Evolutionary conservation across 2,329 filamentous ascomycete genomes (phyloP), one percentile per base, ranked within the genome.

Genomic region (Fusarium sp.): DNA sequence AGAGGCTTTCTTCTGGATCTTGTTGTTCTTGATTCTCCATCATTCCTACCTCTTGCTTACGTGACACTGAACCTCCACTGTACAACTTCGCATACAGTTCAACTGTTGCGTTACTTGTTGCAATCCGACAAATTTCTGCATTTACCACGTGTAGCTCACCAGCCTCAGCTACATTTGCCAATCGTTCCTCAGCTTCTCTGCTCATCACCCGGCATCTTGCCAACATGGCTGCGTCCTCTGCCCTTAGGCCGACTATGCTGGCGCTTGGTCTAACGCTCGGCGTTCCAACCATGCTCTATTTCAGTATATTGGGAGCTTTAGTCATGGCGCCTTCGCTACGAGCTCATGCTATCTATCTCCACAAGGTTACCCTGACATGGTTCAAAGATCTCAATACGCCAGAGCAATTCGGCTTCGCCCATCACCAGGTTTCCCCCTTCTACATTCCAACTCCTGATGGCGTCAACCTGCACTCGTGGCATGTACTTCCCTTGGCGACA

Each of bases 401-500:
- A 0, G 90, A 93, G 71, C 84, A 86, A 46, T 92, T 90, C 77
- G 91, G 91, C 0, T 93, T 93, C 75, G 83, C 89, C 30, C 88
- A 86, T 75, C 89, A 90, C 53, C 91, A 94, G 80, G 87, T 92
- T 7, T 89, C 90, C 15, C 89, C 91, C 0, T 94, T 94, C 77
- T 87, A 86, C 62, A 79, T 94, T 41, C 79, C 79, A 4, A 92
- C 91, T 0, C 80, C 85, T 0, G 91, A 93, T 76, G 86, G 87
- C 43, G 88, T 91, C 75, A 86, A 82, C 2, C 80, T 94, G 6
- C 92, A 91, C 75, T 89, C 89, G 47, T 94, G 91, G 91, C 91
- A 94, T 77, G 83, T 94, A 30, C 81, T 93, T 41, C 91, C 91
- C 0, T 76, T 91, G 5, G 87, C 87, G 4, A 27, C 62, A 6